These are phyloP conservation scores for Epichloe sylvatica DNA, from an alignment of 2,329 filamentous ascomycete genomes.

Conservation along the genomic window DNA sequence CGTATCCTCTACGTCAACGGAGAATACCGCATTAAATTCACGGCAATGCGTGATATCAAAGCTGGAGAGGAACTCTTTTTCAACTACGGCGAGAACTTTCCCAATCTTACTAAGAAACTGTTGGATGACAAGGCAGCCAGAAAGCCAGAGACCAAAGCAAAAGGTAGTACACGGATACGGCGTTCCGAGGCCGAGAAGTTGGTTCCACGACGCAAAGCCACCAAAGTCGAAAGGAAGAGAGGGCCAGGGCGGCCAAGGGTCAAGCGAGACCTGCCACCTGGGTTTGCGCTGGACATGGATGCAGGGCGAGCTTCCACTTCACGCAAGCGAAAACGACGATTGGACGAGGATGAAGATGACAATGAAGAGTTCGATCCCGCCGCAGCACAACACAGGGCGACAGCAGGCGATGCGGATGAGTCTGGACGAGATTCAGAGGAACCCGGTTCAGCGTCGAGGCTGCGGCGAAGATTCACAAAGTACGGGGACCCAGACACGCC, in stretches of 20 bases:
- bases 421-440: conserved; percentile 15
- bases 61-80: conserved; percentile 69
- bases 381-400: conserved; percentile 11
- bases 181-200: conserved; percentile 8
- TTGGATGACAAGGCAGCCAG: conserved; percentile 24
- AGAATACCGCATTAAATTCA: conserved; percentile 63
- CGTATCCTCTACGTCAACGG: conserved; percentile 60
- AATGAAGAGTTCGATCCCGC: conserved; percentile 19
- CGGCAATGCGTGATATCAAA: conserved; percentile 50
- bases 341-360: conserved; percentile 15
- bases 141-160: conserved; percentile 15
- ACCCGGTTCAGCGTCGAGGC: conserved; percentile 11
- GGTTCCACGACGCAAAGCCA: conserved; percentile 12
- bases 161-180: conserved; percentile 9
- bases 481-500: conserved; percentile 4
- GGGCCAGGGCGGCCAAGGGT: conserved; percentile 7
- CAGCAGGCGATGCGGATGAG: conserved; percentile 11
- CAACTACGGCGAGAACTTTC: conserved; percentile 60
- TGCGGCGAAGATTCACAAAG: conserved; percentile 14
- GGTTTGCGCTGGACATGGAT: conserved; percentile 8
- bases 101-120: conserved; percentile 38
- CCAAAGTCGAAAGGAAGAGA: conserved; percentile 14
- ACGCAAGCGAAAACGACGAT: conserved; percentile 18
- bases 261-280: conserved; percentile 8
- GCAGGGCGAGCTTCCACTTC: conserved; percentile 4